Conservation (phyloP, 2,329 filamentous ascomycete genomes). For the Fusarium udum region DNA sequence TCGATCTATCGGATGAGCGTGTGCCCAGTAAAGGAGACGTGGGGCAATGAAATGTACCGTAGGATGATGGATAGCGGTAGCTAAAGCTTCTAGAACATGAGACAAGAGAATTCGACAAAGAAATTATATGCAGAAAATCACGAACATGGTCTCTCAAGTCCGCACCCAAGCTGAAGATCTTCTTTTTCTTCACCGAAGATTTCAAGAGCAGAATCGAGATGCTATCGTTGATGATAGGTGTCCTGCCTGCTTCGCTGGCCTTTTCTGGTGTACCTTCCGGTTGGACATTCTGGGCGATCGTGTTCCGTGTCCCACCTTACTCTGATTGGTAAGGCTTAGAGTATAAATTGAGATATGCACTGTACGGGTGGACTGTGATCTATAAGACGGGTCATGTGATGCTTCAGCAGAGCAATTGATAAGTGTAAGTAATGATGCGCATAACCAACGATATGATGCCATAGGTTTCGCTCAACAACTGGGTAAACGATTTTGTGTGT, state of each 20-base stretch:
- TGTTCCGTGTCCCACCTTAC: constrained; percentile 40
- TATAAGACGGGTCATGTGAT: constrained; percentile 40
- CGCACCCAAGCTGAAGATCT: constrained; percentile 23
- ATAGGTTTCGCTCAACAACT: too few relatives aligned
- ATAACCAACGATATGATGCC: not conserved
- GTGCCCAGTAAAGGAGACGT: constrained; percentile 43
- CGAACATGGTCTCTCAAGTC: constrained; percentile 38
- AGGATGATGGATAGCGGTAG: constrained; percentile 21
- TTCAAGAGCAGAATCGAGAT: constrained; percentile 28
- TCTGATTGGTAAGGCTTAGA: constrained; percentile 36
- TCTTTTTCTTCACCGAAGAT: constrained; percentile 16
- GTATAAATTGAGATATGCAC: constrained; percentile 16
- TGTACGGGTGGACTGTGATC: constrained; percentile 32
- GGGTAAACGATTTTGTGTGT: too few relatives aligned
- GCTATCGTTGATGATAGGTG: constrained; percentile 30
- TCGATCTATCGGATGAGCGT: constrained; percentile 42
- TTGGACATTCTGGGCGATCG: constrained; percentile 37
- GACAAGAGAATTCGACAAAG: constrained; percentile 33
- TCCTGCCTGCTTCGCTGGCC: constrained; percentile 46
- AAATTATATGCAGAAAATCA: constrained; percentile 36
- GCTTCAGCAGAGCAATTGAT: not conserved
- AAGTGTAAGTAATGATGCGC: not conserved
- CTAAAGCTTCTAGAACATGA: constrained; percentile 22
- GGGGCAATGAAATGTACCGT: constrained; percentile 30
- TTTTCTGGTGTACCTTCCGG: constrained; percentile 41